Conservation (phyloP, 345 rosid species). For the Melaleuca quinquenervia region DNA sequence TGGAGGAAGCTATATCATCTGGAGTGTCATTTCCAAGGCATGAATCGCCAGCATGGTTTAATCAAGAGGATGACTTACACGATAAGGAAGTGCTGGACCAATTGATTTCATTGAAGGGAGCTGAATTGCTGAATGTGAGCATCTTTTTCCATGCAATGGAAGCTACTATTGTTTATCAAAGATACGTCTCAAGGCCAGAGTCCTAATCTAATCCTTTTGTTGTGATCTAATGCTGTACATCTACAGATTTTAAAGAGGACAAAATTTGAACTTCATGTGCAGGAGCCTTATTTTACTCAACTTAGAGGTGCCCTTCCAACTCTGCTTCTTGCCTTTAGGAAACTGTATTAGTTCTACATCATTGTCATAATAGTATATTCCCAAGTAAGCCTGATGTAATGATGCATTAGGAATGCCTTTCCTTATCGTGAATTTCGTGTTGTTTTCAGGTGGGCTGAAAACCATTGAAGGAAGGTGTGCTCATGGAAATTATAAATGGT, state of each 20-base stretch:
- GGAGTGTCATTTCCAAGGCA: slow-evolving; percentile 1
- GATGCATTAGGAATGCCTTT: background rate
- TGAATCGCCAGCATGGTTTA: background rate
- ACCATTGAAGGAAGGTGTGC: slow-evolving; percentile 84
- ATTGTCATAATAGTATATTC: background rate
- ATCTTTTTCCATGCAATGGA: background rate
- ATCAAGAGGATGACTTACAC: slow-evolving; percentile 3
- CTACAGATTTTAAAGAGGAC: slow-evolving; percentile 42
- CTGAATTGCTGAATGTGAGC: slow-evolving; percentile 22
- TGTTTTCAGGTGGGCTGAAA: slow-evolving; percentile 52
- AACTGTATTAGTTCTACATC: background rate
- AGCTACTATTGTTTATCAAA: background rate
- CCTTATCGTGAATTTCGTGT: background rate
- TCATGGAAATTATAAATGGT: slow-evolving; percentile 53
- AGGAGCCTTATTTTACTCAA: slow-evolving; percentile 64
- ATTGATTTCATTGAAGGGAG: slow-evolving; percentile 19
- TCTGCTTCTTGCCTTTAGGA: background rate
- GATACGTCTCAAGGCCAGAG: background rate
- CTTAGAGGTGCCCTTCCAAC: slow-evolving; percentile 32
- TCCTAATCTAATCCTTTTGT: background rate
- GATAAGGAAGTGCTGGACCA: slow-evolving; percentile 13
- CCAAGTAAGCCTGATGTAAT: background rate
- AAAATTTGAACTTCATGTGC: slow-evolving; percentile 59
- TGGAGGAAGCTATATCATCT: slow-evolving; percentile 26
- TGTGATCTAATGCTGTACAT: background rate